A percentile compares a stretch with the other conserved stretches of the same genome.
phyloP scores from a whole-genome alignment of 208 protist genomes.

The Leishmania aethiopica region DNA sequence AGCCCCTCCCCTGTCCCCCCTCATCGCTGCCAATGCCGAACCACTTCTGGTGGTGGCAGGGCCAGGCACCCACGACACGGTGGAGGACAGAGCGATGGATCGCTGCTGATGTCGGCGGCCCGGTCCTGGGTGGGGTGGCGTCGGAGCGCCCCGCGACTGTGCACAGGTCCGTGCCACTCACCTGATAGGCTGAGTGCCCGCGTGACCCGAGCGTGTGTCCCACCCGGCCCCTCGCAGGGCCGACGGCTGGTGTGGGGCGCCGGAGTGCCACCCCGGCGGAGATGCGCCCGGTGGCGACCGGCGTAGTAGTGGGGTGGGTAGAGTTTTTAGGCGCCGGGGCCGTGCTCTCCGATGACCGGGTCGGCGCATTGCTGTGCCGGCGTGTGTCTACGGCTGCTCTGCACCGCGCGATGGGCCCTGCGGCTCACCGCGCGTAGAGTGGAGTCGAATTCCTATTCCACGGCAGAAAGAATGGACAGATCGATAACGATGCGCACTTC shows the following conservation, averaged over 20 bases:
- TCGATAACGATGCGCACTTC: background rate
- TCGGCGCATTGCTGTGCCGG: background rate
- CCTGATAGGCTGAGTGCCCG: too few species aligned
- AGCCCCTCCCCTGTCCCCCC: background rate
- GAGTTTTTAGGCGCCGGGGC: background rate
- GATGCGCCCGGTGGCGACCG: background rate
- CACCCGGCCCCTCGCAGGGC: too few species aligned
- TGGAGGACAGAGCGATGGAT: background rate
- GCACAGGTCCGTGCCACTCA: too few species aligned
- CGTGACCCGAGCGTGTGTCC: too few species aligned
- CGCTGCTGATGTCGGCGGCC: background rate
- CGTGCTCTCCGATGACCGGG: background rate
- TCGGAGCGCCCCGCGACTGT: too few species aligned
- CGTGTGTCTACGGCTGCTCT: background rate
- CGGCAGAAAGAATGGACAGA: background rate
- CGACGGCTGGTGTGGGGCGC: too few species aligned
- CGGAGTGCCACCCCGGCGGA: too few species aligned
- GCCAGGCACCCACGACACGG: background rate
- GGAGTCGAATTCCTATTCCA: background rate
- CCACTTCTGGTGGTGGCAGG: background rate
- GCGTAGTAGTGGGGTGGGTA: background rate
- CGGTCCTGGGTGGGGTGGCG: background rate
- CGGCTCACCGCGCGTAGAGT: background rate
- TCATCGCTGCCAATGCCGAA: background rate
- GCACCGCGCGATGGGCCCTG: background rate